These are phyloP conservation scores for Raphanus sativus DNA, from an alignment of 345 rosid species.

Conservation along the genomic window DNA sequence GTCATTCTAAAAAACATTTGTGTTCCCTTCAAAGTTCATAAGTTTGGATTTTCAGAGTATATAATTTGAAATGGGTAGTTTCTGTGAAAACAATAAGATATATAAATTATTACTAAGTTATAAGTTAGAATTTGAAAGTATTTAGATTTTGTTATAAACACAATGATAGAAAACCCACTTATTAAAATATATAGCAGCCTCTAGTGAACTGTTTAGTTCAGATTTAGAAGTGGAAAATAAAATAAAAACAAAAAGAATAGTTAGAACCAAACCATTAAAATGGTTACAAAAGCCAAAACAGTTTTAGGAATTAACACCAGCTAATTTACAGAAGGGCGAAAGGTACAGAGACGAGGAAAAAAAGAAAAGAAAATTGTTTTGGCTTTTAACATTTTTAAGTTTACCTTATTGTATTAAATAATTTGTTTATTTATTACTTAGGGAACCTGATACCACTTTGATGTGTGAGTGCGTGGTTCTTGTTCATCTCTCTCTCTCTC, in stretches of 20 bases:
- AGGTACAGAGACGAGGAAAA: conserved; percentile 6
- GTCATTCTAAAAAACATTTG: neutral
- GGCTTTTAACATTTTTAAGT: neutral
- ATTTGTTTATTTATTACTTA: conserved; percentile 7
- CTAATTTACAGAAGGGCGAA: conserved; percentile 28
- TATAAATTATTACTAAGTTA: neutral
- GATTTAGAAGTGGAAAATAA: conserved; percentile 1
- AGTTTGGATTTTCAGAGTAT: neutral
- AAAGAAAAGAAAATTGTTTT: neutral
- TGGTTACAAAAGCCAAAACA: neutral
- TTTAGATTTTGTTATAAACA: neutral
- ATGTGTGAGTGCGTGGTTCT: conserved; percentile 43
- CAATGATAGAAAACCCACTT: neutral
- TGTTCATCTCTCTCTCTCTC: conserved; percentile 31
- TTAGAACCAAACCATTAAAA: neutral
- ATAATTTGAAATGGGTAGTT: neutral
- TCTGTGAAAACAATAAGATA: neutral
- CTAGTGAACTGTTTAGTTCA: conserved; percentile 1
- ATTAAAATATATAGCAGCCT: neutral
- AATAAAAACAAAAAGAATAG: neutral
- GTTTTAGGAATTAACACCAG: conserved; percentile 32
- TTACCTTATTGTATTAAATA: conserved; percentile 9
- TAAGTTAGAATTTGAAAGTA: neutral
- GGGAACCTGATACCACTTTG: conserved; percentile 42
- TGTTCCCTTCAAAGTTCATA: neutral